phyloP scores from a whole-genome alignment of 257 asterid species.

The Knoxia roxburghii region DNA sequence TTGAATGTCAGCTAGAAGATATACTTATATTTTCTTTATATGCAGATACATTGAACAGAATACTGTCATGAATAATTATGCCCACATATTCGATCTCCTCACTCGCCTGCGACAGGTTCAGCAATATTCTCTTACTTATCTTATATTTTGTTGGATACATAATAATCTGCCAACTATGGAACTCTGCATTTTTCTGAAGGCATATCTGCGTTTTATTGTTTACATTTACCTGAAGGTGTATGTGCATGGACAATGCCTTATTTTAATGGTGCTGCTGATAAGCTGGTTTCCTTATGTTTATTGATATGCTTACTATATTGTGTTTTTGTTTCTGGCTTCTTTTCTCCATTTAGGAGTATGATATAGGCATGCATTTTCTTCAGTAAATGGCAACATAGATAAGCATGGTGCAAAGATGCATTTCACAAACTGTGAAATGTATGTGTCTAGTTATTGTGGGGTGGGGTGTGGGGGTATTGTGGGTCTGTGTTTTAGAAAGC shows the following conservation, averaged over 20 bases:
- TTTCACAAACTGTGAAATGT: background rate
- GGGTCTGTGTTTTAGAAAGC: background rate
- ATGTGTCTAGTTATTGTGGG: no score
- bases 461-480: background rate
- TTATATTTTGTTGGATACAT: constrained; percentile 4
- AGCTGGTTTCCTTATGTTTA: background rate
- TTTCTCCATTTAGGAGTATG: background rate
- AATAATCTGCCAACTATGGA: background rate
- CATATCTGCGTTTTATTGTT: background rate
- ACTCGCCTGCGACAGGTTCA: constrained; percentile 91
- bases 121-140: constrained; percentile 9
- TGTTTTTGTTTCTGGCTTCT: background rate
- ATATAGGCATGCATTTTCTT: background rate
- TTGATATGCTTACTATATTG: background rate
- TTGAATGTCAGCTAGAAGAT: background rate
- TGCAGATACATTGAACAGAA: constrained; percentile 76
- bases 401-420: background rate
- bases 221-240: background rate
- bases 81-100: constrained; percentile 89
- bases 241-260: background rate
- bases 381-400: background rate
- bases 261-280: background rate
- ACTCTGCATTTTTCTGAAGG: background rate
- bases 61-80: constrained; percentile 79
- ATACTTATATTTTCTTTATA: background rate